Percentiles rank a stretch among this genome's conserved stretches.
phyloP scores from a whole-genome alignment of 352 stramenopile species.

The Pythium brachiatum region DNA sequence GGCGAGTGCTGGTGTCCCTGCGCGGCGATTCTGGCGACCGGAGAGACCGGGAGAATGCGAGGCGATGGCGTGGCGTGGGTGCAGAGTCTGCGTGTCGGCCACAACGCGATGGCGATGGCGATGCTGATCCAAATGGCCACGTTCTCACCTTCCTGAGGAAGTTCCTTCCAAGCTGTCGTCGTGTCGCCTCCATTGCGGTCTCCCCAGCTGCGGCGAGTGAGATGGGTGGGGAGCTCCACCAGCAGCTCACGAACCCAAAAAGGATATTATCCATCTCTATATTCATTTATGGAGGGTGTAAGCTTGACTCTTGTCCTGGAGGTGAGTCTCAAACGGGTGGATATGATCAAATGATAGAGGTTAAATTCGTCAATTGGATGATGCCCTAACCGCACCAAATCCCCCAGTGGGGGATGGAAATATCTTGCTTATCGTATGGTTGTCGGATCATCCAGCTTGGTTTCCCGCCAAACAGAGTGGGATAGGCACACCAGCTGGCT shows the following conservation, averaged over 20 bases:
- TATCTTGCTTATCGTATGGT: slow-evolving; percentile 3
- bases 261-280: slow-evolving; percentile 14
- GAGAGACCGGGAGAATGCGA: too few species aligned
- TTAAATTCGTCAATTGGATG: not conserved
- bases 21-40: not conserved
- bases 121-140: slow-evolving; percentile 1
- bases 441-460: not conserved
- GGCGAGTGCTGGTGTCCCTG: not conserved
- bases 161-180: not conserved
- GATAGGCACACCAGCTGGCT: not conserved
- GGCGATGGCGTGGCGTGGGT: too few species aligned
- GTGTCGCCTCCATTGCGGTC: slow-evolving; percentile 1
- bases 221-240: slow-evolving; percentile 3
- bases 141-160: not conserved
- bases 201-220: slow-evolving; percentile 9
- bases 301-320: not conserved
- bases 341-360: not conserved
- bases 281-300: not conserved
- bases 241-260: slow-evolving; percentile 13
- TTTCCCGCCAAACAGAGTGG: slow-evolving; percentile 1
- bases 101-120: not conserved
- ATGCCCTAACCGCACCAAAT: not conserved
- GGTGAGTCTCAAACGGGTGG: not conserved
- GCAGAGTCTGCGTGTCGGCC: not conserved
- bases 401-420: not conserved